phyloP scores from a whole-genome alignment of 2,329 filamentous ascomycete species.

The Calonectria pauciramosa region DNA sequence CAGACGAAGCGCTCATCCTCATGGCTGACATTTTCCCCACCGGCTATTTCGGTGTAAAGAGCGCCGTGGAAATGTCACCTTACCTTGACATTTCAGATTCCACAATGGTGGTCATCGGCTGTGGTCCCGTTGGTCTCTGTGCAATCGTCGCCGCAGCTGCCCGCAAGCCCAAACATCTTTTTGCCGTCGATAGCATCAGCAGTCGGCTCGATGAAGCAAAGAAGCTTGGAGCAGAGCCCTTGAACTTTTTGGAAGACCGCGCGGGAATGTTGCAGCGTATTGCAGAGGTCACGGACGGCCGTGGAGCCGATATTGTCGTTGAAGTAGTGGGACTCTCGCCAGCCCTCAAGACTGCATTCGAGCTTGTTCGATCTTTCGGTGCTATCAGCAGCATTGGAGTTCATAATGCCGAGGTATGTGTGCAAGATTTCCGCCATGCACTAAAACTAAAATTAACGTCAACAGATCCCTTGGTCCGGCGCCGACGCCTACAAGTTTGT shows the following conservation, averaged over 20 bases:
- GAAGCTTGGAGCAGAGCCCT: slow-evolving; percentile 82
- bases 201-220: slow-evolving; percentile 81
- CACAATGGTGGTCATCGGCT: slow-evolving; percentile 85
- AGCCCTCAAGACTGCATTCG: slow-evolving; percentile 78
- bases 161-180: slow-evolving; percentile 79
- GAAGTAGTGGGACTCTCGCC: slow-evolving; percentile 81
- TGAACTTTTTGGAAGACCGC: slow-evolving; percentile 80
- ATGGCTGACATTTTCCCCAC: slow-evolving; percentile 97
- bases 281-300: slow-evolving; percentile 80
- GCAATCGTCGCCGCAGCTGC: slow-evolving; percentile 82
- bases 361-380: slow-evolving; percentile 79
- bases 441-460: slow-evolving; percentile 23
- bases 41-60: slow-evolving; percentile 86
- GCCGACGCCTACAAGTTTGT: slow-evolving; percentile 71
- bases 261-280: slow-evolving; percentile 77
- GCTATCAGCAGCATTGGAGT: slow-evolving; percentile 83
- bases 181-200: slow-evolving; percentile 84
- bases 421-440: not conserved
- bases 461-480: slow-evolving; percentile 75
- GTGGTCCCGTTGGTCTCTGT: slow-evolving; percentile 88
- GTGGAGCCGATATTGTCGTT: slow-evolving; percentile 90
- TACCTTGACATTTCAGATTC: slow-evolving; percentile 57
- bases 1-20: slow-evolving; percentile 81
- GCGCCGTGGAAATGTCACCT: slow-evolving; percentile 76
- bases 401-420: slow-evolving; percentile 77